These are phyloP conservation scores for Fistulinella prunicolor DNA, from an alignment of 768 basidiomycete species.

Conservation along the genomic window DNA sequence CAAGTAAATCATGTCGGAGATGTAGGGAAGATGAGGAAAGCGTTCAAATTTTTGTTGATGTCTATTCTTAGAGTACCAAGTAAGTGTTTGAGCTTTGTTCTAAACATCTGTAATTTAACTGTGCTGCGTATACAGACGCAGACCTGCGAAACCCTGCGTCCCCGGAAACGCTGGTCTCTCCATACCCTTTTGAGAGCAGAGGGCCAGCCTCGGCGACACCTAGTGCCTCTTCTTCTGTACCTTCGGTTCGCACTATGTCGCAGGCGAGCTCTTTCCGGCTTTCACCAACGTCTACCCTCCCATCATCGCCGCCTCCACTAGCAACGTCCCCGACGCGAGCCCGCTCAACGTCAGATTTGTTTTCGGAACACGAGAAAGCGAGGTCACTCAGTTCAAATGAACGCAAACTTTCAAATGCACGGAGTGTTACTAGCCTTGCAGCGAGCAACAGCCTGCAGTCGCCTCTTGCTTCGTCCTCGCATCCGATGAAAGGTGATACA, in stretches of 20 bases:
- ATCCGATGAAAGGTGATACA: slow-evolving; percentile 12
- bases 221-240: slow-evolving; percentile 42
- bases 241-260: slow-evolving; percentile 32
- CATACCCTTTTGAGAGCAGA: slow-evolving; percentile 53
- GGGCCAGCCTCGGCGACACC: slow-evolving; percentile 51
- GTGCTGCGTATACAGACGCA: slow-evolving; percentile 28
- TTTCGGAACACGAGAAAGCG: slow-evolving; percentile 41
- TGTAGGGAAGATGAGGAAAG: slow-evolving; percentile 67
- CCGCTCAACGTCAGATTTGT: slow-evolving; percentile 54
- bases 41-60: slow-evolving; percentile 72
- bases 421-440: slow-evolving; percentile 26
- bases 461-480: slow-evolving; percentile 9
- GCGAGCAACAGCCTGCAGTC: slow-evolving; percentile 22
- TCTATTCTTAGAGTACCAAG: slow-evolving; percentile 51
- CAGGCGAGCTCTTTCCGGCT: slow-evolving; percentile 30
- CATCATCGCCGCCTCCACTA: slow-evolving; percentile 36
- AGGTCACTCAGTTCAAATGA: slow-evolving; percentile 25
- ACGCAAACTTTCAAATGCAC: slow-evolving; percentile 30
- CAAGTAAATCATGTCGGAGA: slow-evolving; percentile 62
- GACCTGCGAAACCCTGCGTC: slow-evolving; percentile 72
- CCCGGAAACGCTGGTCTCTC: slow-evolving; percentile 52
- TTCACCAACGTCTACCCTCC: slow-evolving; percentile 34
- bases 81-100: slow-evolving; percentile 19
- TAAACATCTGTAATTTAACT: slow-evolving; percentile 8
- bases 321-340: slow-evolving; percentile 51